Percentiles rank a stretch among this genome's conserved stretches.
These are phyloP conservation scores for Calonectria leucothoes DNA, from an alignment of 2,329 filamentous ascomycete species.

Conservation along the genomic window DNA sequence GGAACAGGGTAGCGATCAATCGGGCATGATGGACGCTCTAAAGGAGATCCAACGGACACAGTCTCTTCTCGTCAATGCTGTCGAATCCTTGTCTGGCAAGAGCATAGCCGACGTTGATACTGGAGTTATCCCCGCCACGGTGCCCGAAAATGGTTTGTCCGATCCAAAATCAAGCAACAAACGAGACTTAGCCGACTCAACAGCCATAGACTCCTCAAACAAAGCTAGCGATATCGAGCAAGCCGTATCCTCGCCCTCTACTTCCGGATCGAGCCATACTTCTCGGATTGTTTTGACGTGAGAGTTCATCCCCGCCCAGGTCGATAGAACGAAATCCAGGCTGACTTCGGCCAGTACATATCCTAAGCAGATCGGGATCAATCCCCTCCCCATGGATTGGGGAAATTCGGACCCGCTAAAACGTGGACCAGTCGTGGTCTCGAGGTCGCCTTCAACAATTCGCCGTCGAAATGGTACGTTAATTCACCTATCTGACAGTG, in stretches of 20 bases:
- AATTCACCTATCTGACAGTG: slow-evolving; percentile 14
- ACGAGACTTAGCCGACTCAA: slow-evolving; percentile 10
- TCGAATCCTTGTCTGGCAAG: slow-evolving; percentile 53
- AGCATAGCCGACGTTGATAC: slow-evolving; percentile 30
- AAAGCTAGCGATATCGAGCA: slow-evolving; percentile 34
- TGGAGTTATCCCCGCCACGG: slow-evolving; percentile 9
- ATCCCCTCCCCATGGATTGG: slow-evolving; percentile 91
- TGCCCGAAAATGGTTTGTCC: slow-evolving; percentile 13
- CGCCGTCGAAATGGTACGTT: slow-evolving; percentile 81
- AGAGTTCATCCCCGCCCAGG: slow-evolving; percentile 31
- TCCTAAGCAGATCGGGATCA: slow-evolving; percentile 92
- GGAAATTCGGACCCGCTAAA: slow-evolving; percentile 79
- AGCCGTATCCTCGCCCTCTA: slow-evolving; percentile 32
- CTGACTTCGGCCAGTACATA: slow-evolving; percentile 71
- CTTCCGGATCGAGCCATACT: slow-evolving; percentile 52
- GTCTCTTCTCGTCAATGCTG: slow-evolving; percentile 51
- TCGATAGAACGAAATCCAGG: slow-evolving; percentile 7
- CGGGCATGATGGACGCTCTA: slow-evolving; percentile 45
- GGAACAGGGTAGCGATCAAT: slow-evolving; percentile 35
- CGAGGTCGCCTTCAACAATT: slow-evolving; percentile 79
- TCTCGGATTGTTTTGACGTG: slow-evolving; percentile 69
- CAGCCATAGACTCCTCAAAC: slow-evolving; percentile 25
- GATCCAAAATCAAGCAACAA: slow-evolving; percentile 26
- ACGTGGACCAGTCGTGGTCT: slow-evolving; percentile 91
- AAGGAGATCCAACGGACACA: slow-evolving; percentile 57